Conservation (phyloP, 2,329 filamentous ascomycete genomes). For the Drechslerella dactyloides region DNA sequence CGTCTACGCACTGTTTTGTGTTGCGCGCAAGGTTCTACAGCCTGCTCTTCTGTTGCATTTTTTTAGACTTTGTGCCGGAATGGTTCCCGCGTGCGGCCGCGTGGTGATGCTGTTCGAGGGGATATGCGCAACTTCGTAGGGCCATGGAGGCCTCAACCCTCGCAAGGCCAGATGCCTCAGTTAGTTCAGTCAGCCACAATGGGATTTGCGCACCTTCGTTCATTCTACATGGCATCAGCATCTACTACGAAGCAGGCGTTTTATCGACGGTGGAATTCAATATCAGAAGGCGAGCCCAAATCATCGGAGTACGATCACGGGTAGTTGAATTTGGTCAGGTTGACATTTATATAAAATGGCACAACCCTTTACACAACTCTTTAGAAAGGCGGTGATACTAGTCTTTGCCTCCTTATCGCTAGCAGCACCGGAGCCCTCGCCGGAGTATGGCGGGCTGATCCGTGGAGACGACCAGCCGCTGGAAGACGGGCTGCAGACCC, state of each 20-base stretch:
- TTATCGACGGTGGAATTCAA: neutral
- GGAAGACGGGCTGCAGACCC: constrained; percentile 29
- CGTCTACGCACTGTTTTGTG: constrained; percentile 11
- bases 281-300: no score
- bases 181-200: no score
- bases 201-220: no score
- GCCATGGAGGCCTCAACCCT: neutral
- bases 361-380: no score
- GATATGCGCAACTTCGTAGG: constrained; percentile 13
- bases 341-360: neutral
- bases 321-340: no score
- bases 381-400: neutral
- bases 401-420: neutral
- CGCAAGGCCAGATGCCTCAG: no score
- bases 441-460: constrained; percentile 34
- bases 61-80: constrained; percentile 10
- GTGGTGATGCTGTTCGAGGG: constrained; percentile 23
- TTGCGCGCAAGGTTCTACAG: constrained; percentile 16
- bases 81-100: neutral
- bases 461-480: constrained; percentile 28
- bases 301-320: no score
- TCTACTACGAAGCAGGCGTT: no score
- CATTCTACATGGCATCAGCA: no score
- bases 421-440: constrained; percentile 9
- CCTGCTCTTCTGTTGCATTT: constrained; percentile 22